Conservation (phyloP, 2,329 filamentous ascomycete genomes). For the Lomentospora prolificans region DNA sequence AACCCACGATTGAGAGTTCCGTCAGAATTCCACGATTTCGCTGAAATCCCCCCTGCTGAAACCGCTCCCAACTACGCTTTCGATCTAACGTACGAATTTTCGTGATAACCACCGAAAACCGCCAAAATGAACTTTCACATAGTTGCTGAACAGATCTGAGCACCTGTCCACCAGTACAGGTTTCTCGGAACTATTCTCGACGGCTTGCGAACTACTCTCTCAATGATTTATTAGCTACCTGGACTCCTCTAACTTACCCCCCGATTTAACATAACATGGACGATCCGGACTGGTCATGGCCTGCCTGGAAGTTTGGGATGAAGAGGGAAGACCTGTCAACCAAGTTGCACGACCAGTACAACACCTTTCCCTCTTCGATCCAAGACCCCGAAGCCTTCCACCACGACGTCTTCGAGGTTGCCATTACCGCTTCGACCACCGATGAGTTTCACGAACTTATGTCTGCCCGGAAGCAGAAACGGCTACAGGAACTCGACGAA, state of each 20-base stretch:
- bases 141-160: slow-evolving; percentile 1
- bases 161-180: neutral
- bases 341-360: slow-evolving; percentile 49
- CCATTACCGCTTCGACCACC: slow-evolving; percentile 35
- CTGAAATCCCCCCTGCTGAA: neutral
- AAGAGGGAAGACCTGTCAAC: slow-evolving; percentile 48
- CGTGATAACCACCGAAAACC: no score
- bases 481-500: slow-evolving; percentile 44
- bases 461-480: slow-evolving; percentile 41
- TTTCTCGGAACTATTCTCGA: slow-evolving; percentile 1
- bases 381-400: slow-evolving; percentile 53
- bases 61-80: neutral
- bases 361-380: slow-evolving; percentile 44
- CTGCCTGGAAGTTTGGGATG: slow-evolving; percentile 54
- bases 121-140: slow-evolving; percentile 2
- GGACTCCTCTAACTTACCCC: slow-evolving; percentile 12
- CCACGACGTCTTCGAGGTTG: slow-evolving; percentile 51
- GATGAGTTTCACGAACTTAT: slow-evolving; percentile 46
- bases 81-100: neutral
- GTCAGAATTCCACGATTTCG: neutral
- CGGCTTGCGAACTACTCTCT: slow-evolving; percentile 5
- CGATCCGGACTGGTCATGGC: slow-evolving; percentile 43
- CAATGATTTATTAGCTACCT: slow-evolving; percentile 14
- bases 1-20: slow-evolving; percentile 1
- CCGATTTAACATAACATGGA: slow-evolving; percentile 33